Evolutionary conservation across 345 rosid genomes (phyloP), one percentile per base, ranked within the genome.

Genomic region (Hypericum perforatum): DNA sequence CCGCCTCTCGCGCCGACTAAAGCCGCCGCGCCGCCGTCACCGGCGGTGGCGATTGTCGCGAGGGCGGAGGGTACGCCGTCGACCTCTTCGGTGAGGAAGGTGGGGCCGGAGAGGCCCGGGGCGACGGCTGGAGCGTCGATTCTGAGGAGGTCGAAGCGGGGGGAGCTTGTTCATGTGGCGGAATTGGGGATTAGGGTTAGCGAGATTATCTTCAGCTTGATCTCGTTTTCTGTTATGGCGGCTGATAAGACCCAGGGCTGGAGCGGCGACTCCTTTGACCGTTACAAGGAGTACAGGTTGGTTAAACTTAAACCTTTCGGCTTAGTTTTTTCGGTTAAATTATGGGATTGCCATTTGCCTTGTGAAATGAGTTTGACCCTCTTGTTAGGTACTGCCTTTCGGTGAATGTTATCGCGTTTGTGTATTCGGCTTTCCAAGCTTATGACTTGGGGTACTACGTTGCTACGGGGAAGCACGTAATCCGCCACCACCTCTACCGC

Each of bases 251-350:
- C 97, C 39, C 82, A 81, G 60, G 99, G 99, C 4, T 94, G 97
- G 99, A 82, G 94, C 11, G 99, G 99, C 39, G 99, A 94, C 65
- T 94, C 99, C 16, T 94, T 73, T 54, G 85, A 94, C 62, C 94
- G 97, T 16, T 94, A 94, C 66, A 80, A 58, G 70, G 99, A 89
- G 62, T 94, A 84, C 77, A 83, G 95, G 98, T 85, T 14, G 22
- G 52, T 29, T 16, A 45, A 51, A 32, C 45, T 16, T 16, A 45
- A 51, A 32, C 45, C 12, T 46, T 40, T 5, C 6, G 4, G 16
- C 8, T 39, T 46, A 8, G 29, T 46, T 46, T 46, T 5, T 3
- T 29, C 38, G 7, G 37, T 12, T 11, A 22, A 6, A 37, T 45
- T 38, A 38, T 7, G 32, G 32, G 32, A 12, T 52, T 49, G 10